Conservation (phyloP, 164 flowering plant genomes). For the Houttuynia cordata region DNA sequence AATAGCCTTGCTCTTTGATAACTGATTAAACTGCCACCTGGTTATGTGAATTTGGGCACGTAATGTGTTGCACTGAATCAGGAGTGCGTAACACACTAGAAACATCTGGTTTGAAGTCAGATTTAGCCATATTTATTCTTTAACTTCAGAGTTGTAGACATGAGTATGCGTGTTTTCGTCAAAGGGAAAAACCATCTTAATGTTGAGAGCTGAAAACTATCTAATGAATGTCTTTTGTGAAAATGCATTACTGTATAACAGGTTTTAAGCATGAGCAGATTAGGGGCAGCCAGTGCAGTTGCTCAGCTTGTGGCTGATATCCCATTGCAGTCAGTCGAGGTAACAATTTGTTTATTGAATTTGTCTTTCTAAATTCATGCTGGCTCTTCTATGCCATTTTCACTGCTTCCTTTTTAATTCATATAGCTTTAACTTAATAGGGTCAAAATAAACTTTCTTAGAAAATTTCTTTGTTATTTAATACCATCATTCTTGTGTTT, state of each 20-base stretch:
- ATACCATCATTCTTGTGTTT: background rate
- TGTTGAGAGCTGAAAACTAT: background rate
- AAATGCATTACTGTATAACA: conserved; percentile 11
- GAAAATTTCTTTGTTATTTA: too few relatives aligned
- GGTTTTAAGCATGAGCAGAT: conserved; percentile 98
- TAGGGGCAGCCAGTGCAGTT: conserved; percentile 93
- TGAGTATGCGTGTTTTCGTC: background rate
- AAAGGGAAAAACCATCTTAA: background rate
- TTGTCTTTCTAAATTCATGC: background rate
- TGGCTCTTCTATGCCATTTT: too few relatives aligned
- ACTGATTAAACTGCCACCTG: too few relatives aligned
- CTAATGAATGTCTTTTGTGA: too few relatives aligned
- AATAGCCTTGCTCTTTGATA: too few relatives aligned
- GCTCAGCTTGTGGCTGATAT: conserved; percentile 89
- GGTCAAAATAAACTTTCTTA: too few relatives aligned
- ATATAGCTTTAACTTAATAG: too few relatives aligned
- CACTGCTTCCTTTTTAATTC: too few relatives aligned
- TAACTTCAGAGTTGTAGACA: too few relatives aligned
- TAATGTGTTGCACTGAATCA: background rate
- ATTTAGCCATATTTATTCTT: background rate
- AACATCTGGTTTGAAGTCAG: background rate
- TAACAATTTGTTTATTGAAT: conserved; percentile 7
- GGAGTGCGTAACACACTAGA: background rate
- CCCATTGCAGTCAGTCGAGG: conserved; percentile 82
- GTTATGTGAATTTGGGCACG: background rate